Percentiles rank a stretch among this genome's conserved stretches.
Evolutionary conservation across 495 filamentous ascomycete genomes (phyloP).

Genomic region (Bryoglossum gracile): DNA sequence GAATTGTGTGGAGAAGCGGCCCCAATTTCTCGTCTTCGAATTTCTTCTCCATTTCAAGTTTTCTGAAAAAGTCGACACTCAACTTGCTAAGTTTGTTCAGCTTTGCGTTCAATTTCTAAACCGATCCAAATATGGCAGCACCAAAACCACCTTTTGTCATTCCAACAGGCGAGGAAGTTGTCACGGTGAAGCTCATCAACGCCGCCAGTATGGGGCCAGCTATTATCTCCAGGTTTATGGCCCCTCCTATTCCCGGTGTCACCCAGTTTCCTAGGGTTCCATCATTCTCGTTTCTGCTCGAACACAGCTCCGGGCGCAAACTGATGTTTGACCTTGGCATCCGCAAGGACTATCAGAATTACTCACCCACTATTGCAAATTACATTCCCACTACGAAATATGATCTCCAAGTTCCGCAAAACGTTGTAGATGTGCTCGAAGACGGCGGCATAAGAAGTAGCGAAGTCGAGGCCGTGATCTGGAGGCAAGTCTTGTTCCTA

Average conservation of each 20-base stretch:
- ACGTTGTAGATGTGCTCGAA: slow-evolving; percentile 34
- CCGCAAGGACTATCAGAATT: slow-evolving; percentile 36
- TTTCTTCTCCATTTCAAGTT: not conserved
- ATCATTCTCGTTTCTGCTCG: slow-evolving; percentile 33
- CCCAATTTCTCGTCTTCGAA: too few species aligned
- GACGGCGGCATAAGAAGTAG: slow-evolving; percentile 29
- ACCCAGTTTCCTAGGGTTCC: not conserved
- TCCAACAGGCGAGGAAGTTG: not conserved
- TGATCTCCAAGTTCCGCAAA: slow-evolving; percentile 27
- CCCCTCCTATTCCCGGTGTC: not conserved
- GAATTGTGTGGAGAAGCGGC: too few species aligned
- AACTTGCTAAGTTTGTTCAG: not conserved
- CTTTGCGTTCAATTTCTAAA: not conserved
- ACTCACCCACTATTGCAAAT: slow-evolving; percentile 31
- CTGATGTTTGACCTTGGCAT: slow-evolving; percentile 49
- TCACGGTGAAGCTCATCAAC: not conserved
- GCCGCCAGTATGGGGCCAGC: not conserved
- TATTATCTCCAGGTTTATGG: not conserved
- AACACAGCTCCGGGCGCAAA: slow-evolving; percentile 31
- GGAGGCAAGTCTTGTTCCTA: slow-evolving; percentile 25
- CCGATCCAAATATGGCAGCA: not conserved
- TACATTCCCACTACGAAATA: slow-evolving; percentile 13
- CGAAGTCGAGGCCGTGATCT: slow-evolving; percentile 41
- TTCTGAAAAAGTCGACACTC: not conserved
- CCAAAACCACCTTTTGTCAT: not conserved